Base-by-base conservation (phyloP, 345 rosid genomes). In the Adansonia digitata region DNA sequence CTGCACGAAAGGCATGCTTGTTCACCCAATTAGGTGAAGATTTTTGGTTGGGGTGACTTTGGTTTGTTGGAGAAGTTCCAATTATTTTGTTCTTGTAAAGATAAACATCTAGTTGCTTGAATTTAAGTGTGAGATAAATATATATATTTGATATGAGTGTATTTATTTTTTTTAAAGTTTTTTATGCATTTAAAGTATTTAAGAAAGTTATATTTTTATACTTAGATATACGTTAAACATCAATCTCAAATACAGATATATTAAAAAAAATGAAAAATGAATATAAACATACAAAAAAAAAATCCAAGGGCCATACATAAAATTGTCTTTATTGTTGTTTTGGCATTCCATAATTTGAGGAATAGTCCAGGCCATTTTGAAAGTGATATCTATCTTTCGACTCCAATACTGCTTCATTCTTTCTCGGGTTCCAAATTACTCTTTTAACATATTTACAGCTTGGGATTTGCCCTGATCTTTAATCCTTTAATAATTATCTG, bases 1-100 rank as follows among this genome's bases (percentile, higher is more conserved):
- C 53, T 17, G 31, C 52, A 14, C 53, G 1, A 5, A 3, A 17
- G 48, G 31, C 70, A 69, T 20, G 29, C 42, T 34, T 53, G 24
- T 15, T 70, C 63, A 48, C 35, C 63, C 43, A 40, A 76, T 12
- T 59, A 59, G 74, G 69, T 74, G 48, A 76, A 64, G 13, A 34
- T 69, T 17, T 45, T 46, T 22, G 17, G 71, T 31, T 35, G 20
- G 10, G 22, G n/a, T n/a, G n/a, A n/a, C n/a, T n/a, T n/a, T 31
- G 17, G 10, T 63, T 34, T 5, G 34, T 22, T 6, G 55, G 24
- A 42, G 7, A 46, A 69, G 26, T 48, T 35, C 20, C 22, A 45
- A 75, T 35, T 18, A 59, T 69, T 48, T 31, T n/a, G 42, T 29
- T 31, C 5, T 20, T 56, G 34, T 10, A 13, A 20, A 26, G 35